Base-by-base conservation (phyloP, 805 yeast species). In the Candida sithepensis region DNA sequence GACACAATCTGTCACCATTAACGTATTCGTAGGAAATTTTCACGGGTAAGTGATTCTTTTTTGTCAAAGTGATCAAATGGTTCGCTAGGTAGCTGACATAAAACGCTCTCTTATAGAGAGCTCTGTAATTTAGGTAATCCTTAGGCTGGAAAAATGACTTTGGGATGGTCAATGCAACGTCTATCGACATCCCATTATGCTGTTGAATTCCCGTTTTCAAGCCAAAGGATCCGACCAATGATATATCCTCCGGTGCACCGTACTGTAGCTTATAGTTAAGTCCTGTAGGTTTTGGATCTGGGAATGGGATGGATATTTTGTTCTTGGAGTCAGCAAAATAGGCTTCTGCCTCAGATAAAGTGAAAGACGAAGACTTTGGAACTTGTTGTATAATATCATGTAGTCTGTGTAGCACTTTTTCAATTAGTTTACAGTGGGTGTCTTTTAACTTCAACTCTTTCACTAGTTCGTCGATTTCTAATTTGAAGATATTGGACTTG, bases 401-500 rank as follows among this genome's bases (percentile, higher is more conserved):
- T 28, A 90, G 63, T 60, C 84, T 77, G 61, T 85, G 96, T 40
- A 90, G 71, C 43, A 84, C 85, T 51, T 82, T 84, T 62, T 88
- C 96, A 47, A 88, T 80, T 42, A 74, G 72, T 43, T 78, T 63
- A 39, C 85, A 77, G 59, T 84, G 83, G 16, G 79, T 66, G 18
- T 88, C 92, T 57, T 86, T 86, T 37, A 91, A 65, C 56, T 81
- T 79, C 37, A 92, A 78, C 66, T 92, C 98, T 55, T 81, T 79
- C 56, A 94, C 71, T 37, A 94, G 72, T 63, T 91, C 98, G 67
- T 91, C 98, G 51, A 94, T 90, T 70, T 94, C 96, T 48, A 94
- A 69, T 66, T 94, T 94, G 81, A 94, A 92, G 46, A 94, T 90
- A 67, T 91, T 94, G 8, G 97, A 89, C 61, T 91, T 89, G 80